These are phyloP conservation scores for Botrytis fabae DNA, from an alignment of 2,329 filamentous ascomycete species.

Conservation along the genomic window DNA sequence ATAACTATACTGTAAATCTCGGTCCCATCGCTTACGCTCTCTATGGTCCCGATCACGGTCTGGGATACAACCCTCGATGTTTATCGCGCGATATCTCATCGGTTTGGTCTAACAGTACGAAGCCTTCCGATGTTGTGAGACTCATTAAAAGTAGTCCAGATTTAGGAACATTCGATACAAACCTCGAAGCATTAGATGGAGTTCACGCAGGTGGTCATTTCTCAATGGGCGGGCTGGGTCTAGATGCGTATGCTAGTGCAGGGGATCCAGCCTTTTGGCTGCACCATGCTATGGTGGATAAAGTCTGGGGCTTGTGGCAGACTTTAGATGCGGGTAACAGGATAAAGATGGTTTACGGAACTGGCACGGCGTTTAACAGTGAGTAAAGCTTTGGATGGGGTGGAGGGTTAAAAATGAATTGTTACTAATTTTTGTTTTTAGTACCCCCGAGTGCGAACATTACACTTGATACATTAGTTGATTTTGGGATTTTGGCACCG, in stretches of 20 bases:
- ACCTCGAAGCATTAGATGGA: slow-evolving; percentile 6
- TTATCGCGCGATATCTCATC: slow-evolving; percentile 9
- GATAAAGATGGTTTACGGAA: slow-evolving; percentile 31
- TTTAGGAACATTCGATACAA: slow-evolving; percentile 1
- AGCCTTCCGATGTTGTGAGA: slow-evolving; percentile 8
- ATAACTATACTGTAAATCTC: slow-evolving; percentile 9
- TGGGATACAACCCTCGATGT: slow-evolving; percentile 17
- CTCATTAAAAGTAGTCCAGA: not conserved
- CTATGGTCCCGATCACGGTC: not conserved
- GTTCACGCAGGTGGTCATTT: slow-evolving; percentile 17
- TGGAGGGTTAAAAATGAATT: too few species aligned
- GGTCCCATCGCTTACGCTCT: slow-evolving; percentile 8
- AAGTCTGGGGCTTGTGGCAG: slow-evolving; percentile 51
- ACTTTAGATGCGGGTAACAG: slow-evolving; percentile 31
- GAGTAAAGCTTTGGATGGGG: not conserved
- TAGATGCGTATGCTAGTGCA: slow-evolving; percentile 46
- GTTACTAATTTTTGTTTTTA: not conserved
- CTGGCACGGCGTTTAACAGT: slow-evolving; percentile 1
- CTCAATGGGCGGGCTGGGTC: not conserved
- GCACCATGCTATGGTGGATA: slow-evolving; percentile 49
- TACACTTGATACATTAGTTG: slow-evolving; percentile 3
- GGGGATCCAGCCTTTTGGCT: slow-evolving; percentile 49
- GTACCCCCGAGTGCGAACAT: slow-evolving; percentile 2
- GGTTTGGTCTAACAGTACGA: not conserved
- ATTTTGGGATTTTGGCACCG: slow-evolving; percentile 12